Base-by-base conservation (phyloP, 2,329 filamentous ascomycete species). In the Cladosporium sp. region DNA sequence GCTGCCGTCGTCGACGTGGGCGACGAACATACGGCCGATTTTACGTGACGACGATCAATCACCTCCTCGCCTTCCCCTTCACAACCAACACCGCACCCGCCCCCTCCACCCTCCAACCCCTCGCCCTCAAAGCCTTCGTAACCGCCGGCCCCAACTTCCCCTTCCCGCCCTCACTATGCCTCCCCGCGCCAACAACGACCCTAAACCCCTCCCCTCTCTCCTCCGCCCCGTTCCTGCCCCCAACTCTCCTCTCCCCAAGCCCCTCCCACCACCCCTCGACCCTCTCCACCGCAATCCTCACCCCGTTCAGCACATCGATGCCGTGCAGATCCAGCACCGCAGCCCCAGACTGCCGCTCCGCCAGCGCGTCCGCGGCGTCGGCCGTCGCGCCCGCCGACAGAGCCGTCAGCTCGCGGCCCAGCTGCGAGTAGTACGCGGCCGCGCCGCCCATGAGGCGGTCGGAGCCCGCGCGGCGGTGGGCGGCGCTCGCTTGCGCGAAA, bases 61-160 rank as follows among this genome's bases (percentile, higher is more conserved):
- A 50, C 19, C 48, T 50, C 18, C 40, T 50, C 9, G 22, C 33
- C 50, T 46, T 54, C 2, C 91, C 91, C 9, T 74, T 82, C 13
- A 96, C 81, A 46, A 84, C 72, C 63, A 92, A 79, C 35, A 81
- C 79, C 0, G 90, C 91, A 28, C 81, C 83, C 41, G 83, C 78
- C 42, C 86, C 77, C 66, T 89, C 81, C 33, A 93, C 75, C 65
- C 81, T 89, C 92, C 92, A 97, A 0, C 90, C 90, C 55, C 92
- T 87, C 42, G 81, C 78, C 37, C 84, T 77, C 40, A 97, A 73
- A 64, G 84, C 84, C 63, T 82, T 84, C 43, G 80, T 84, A n/a
- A 97, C 90, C 13, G 87, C 86, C 53, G 86, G 85, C 4, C 90
- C 85, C 54, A 97, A 68, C 59, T 82, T 84, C 1, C 86, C 88